A percentile compares a stretch with the other conserved stretches of the same genome.
Evolutionary conservation across 1,284 basidiomycete species (phyloP).

Genomic region (Moniliophthora roreri): DNA sequence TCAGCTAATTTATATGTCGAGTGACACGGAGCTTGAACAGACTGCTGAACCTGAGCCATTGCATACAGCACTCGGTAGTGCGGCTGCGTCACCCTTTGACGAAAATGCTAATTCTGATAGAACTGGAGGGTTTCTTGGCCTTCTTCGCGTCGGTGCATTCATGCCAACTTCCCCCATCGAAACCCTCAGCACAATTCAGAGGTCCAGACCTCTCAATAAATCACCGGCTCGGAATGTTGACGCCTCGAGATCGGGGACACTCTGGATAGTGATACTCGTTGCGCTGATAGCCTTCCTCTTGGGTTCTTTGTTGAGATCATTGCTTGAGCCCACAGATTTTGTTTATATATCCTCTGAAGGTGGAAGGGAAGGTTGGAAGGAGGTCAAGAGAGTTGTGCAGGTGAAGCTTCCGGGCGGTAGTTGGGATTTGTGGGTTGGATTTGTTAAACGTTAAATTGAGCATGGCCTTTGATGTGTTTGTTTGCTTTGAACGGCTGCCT

Average conservation of each 20-base stretch:
- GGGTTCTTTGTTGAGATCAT: slow-evolving; percentile 85
- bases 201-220: slow-evolving; percentile 1
- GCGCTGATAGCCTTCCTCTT: slow-evolving; percentile 89
- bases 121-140: no score
- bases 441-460: no score
- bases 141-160: no score
- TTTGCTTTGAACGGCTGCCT: no score
- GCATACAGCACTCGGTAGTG: no score
- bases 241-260: slow-evolving; percentile 32
- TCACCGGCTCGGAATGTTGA: slow-evolving; percentile 5
- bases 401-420: not conserved
- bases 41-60: no score
- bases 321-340: slow-evolving; percentile 91
- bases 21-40: no score
- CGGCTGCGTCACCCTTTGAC: no score
- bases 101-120: no score
- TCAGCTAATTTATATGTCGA: no score
- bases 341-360: slow-evolving; percentile 35
- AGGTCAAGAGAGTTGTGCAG: slow-evolving; percentile 2
- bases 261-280: slow-evolving; percentile 73
- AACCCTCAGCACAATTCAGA: not conserved
- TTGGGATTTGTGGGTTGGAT: slow-evolving; percentile 3
- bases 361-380: not conserved
- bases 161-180: no score
- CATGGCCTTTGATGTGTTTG: no score